Conservation (phyloP, 139 green algal genomes). For the Chlorella ohadii region DNA sequence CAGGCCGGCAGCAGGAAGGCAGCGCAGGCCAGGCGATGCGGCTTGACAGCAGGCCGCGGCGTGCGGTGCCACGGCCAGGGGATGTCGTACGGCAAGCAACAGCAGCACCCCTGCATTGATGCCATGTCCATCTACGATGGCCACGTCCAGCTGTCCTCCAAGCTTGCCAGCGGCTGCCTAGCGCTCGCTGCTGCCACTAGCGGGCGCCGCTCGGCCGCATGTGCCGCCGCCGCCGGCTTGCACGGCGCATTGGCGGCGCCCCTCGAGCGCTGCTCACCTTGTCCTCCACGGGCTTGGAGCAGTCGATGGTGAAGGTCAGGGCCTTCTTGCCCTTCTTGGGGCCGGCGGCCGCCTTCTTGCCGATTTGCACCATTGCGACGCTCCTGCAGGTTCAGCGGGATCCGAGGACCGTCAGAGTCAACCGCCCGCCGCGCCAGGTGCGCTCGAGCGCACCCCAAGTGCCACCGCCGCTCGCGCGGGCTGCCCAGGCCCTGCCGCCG, state of each 20-base stretch:
- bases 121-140: too few species aligned
- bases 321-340: conserved; percentile 82
- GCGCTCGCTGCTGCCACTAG: too few species aligned
- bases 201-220: too few species aligned
- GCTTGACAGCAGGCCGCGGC: neutral
- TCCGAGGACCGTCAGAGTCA: too few species aligned
- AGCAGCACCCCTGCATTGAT: neutral
- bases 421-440: too few species aligned
- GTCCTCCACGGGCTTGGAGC: conserved; percentile 91
- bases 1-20: neutral
- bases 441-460: too few species aligned
- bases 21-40: neutral
- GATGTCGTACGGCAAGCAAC: neutral
- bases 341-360: conserved; percentile 20
- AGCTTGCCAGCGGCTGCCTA: neutral
- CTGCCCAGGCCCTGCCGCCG: too few species aligned
- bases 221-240: too few species aligned
- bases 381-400: conserved; percentile 22
- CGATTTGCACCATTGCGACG: conserved; percentile 52
- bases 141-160: neutral
- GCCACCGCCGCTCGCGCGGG: too few species aligned
- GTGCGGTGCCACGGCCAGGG: neutral
- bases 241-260: too few species aligned
- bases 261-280: conserved; percentile 38
- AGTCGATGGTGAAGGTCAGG: conserved; percentile 89